Base-by-base conservation (phyloP, 73 alveolate genomes). In the Paraurostyla sp. region DNA sequence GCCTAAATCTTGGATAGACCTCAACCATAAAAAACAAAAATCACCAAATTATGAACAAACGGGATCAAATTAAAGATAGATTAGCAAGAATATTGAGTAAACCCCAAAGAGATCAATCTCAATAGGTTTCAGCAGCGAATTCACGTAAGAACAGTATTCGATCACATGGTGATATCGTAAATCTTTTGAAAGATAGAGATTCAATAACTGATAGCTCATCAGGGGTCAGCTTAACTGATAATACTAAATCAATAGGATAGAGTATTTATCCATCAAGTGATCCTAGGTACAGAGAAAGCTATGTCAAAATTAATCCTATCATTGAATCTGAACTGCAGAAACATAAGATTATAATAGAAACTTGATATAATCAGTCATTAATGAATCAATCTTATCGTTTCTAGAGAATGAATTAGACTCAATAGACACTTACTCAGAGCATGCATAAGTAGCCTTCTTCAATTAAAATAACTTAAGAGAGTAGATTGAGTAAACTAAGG, bases 191-290 rank as follows among this genome's bases (percentile, higher is more conserved):
- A n/a, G 25, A 59, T 7, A 18, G 25, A 9, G 50, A 60, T 33
- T 3, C 45, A 29, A 29, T 60, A 27, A 60, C 40, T 30, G 13
- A 60, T 23, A 16, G 35, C 4, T 60, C 78, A 3, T 60, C 78
- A 9, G 25, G 23, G 27, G 20, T 6, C 9, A 60, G 78, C 25
- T 6, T 60, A 6, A 2, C 32, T 13, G 50, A 50, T 6, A 65
- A 25, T 38, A 15, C 41, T 0, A 15, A 65, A 65, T 38, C 35
- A 40, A 58, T 38, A 38, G 58, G 82, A 6, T 56, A 56, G 9
- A 38, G 82, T 30, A 65, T 65, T 36, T 65, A 65, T 65, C 82
- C 82, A 2, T 13, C 1, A 7, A 58, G 41, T 7, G 82, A 65
- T 40, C 42, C 41, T 18, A 32, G 58, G 0, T 65, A 65, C 46